Evolutionary conservation across 2,329 filamentous ascomycete genomes (phyloP).

Genomic region (Xylariaceae sp.): DNA sequence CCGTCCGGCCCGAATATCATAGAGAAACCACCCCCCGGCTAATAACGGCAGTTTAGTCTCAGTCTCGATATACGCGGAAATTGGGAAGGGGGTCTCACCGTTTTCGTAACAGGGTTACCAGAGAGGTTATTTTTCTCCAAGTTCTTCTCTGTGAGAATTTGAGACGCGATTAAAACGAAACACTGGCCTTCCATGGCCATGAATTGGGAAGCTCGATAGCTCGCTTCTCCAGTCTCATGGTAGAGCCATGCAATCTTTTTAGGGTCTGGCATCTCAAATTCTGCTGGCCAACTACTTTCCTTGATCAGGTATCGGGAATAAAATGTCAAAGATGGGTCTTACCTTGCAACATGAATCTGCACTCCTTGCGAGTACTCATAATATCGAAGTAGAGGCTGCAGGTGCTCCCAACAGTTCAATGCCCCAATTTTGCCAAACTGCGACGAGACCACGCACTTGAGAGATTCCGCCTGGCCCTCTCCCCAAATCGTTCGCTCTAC

Average conservation of each 20-base stretch:
- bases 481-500: conserved; percentile 58
- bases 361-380: conserved; percentile 46
- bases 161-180: conserved; percentile 50
- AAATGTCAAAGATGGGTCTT: background rate
- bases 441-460: conserved; percentile 57
- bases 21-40: conserved; percentile 53
- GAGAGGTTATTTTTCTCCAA: conserved; percentile 48
- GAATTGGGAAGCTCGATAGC: conserved; percentile 47
- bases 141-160: conserved; percentile 50
- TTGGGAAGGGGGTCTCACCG: conserved; percentile 32
- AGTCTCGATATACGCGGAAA: conserved; percentile 5
- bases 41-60: conserved; percentile 8
- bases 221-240: conserved; percentile 45
- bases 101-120: conserved; percentile 47
- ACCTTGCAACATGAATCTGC: conserved; percentile 45
- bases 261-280: conserved; percentile 46
- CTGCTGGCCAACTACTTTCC: conserved; percentile 41
- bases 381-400: conserved; percentile 56
- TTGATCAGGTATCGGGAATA: conserved; percentile 23
- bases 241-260: conserved; percentile 46
- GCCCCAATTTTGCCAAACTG: conserved; percentile 59
- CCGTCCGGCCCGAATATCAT: conserved; percentile 62
- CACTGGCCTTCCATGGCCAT: conserved; percentile 53
- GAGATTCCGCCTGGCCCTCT: conserved; percentile 63
- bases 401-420: conserved; percentile 64